These are phyloP conservation scores for Stagonosporopsis rhizophila DNA, from an alignment of 2,329 filamentous ascomycete genomes.

Conservation along the genomic window DNA sequence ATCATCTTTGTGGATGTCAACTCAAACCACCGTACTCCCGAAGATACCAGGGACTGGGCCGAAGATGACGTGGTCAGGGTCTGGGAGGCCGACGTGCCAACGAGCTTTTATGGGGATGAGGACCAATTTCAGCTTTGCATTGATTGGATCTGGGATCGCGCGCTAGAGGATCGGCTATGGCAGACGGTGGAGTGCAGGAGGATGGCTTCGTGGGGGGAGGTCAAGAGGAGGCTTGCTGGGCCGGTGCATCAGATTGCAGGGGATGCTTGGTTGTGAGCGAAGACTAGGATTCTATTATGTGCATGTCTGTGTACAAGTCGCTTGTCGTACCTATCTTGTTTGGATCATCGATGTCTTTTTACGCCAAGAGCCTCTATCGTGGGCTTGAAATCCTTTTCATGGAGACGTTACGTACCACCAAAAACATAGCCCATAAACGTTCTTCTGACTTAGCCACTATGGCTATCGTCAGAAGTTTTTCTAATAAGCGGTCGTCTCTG, in stretches of 20 bases:
- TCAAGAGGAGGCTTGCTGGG: slow-evolving; percentile 21
- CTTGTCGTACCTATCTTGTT: too few relatives aligned
- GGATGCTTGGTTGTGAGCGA: neutral
- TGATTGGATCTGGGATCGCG: slow-evolving; percentile 36
- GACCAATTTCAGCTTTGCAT: slow-evolving; percentile 36
- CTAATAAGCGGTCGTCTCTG: too few relatives aligned
- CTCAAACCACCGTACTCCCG: slow-evolving; percentile 33
- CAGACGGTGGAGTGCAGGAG: slow-evolving; percentile 23
- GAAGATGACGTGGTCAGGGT: slow-evolving; percentile 30
- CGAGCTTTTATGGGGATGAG: slow-evolving; percentile 39
- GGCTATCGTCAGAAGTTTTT: too few relatives aligned
- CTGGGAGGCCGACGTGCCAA: slow-evolving; percentile 41
- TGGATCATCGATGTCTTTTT: too few relatives aligned
- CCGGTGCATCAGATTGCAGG: slow-evolving; percentile 18
- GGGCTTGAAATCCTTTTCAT: too few relatives aligned
- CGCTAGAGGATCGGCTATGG: slow-evolving; percentile 33
- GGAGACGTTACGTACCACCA: too few relatives aligned
- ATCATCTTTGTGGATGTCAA: slow-evolving; percentile 38
- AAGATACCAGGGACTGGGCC: slow-evolving; percentile 28
- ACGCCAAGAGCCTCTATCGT: too few relatives aligned
- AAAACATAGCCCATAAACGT: too few relatives aligned
- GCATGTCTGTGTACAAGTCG: too few relatives aligned
- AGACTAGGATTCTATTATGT: too few relatives aligned
- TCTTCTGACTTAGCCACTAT: too few relatives aligned
- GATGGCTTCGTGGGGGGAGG: slow-evolving; percentile 31